A percentile compares a stretch with the other conserved stretches of the same genome.
Conservation (phyloP, 352 stramenopile species). For the Phytopythium oedochilum region DNA sequence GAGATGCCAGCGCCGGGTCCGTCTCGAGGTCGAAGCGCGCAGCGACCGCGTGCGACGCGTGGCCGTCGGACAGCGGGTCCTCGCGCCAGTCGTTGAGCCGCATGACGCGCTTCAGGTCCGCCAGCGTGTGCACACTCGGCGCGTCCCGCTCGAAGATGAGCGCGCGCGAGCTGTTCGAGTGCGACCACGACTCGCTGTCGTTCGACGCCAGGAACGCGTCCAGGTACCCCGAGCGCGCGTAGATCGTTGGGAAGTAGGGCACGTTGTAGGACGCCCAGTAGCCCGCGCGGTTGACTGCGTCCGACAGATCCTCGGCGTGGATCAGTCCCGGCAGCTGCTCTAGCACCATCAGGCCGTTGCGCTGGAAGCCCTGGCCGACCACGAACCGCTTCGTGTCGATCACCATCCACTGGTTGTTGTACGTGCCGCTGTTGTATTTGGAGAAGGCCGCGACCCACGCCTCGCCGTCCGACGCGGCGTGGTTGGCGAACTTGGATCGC, state of each 20-base stretch:
- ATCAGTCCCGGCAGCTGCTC: slow-evolving; percentile 69
- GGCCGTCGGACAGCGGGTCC: slow-evolving; percentile 38
- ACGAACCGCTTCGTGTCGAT: slow-evolving; percentile 60
- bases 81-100: slow-evolving; percentile 58
- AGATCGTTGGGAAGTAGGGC: slow-evolving; percentile 66
- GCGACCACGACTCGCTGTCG: slow-evolving; percentile 30
- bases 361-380: slow-evolving; percentile 27
- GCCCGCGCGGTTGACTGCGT: slow-evolving; percentile 35
- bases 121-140: slow-evolving; percentile 29
- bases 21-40: slow-evolving; percentile 60
- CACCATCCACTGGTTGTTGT: slow-evolving; percentile 87
- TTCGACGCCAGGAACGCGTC: slow-evolving; percentile 29
- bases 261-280: slow-evolving; percentile 86
- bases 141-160: slow-evolving; percentile 57
- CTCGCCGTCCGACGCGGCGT: slow-evolving; percentile 32
- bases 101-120: slow-evolving; percentile 60
- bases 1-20: slow-evolving; percentile 23
- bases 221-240: slow-evolving; percentile 49
- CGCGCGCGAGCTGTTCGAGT: slow-evolving; percentile 38
- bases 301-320: slow-evolving; percentile 49
- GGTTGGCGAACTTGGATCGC: slow-evolving; percentile 48
- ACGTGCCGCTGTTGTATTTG: slow-evolving; percentile 68
- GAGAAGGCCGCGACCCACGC: slow-evolving; percentile 44
- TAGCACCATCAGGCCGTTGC: slow-evolving; percentile 51
- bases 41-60: slow-evolving; percentile 53